These are phyloP conservation scores for Nakazawaea anatomiae DNA, from an alignment of 805 yeast species.

Conservation along the genomic window DNA sequence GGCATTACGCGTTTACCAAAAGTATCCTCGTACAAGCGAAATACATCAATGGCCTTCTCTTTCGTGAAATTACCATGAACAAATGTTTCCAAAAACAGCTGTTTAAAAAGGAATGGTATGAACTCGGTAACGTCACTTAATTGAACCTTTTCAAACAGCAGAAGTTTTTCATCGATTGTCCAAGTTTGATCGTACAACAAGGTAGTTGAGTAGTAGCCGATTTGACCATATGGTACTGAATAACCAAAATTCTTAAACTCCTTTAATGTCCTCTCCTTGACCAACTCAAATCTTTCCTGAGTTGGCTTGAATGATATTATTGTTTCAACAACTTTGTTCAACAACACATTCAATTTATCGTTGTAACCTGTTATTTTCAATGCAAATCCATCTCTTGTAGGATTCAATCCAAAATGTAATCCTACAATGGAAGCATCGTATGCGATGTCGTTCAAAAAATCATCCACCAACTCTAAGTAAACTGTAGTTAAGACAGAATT, in stretches of 20 bases:
- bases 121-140: conserved; percentile 47
- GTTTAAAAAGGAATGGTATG: conserved; percentile 46
- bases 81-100: conserved; percentile 64
- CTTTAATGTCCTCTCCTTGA: conserved; percentile 59
- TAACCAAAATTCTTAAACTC: conserved; percentile 64
- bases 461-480: conserved; percentile 67
- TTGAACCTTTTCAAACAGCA: conserved; percentile 36
- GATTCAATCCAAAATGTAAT: conserved; percentile 47
- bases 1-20: conserved; percentile 23
- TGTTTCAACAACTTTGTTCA: conserved; percentile 53
- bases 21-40: conserved; percentile 33
- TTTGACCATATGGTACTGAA: conserved; percentile 73
- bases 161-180: conserved; percentile 54
- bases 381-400: conserved; percentile 65
- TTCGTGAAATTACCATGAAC: conserved; percentile 67
- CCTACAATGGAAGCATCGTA: conserved; percentile 87
- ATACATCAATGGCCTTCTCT: conserved; percentile 47
- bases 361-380: conserved; percentile 74
- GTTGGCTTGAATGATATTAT: conserved; percentile 45
- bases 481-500: conserved; percentile 54
- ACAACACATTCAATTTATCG: conserved; percentile 65
- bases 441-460: conserved; percentile 65
- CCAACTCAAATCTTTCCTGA: conserved; percentile 55
- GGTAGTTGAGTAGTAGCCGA: conserved; percentile 54
- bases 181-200: conserved; percentile 72